Base-by-base conservation (phyloP, 352 stramenopile species). In the Phytophthora lateralis region DNA sequence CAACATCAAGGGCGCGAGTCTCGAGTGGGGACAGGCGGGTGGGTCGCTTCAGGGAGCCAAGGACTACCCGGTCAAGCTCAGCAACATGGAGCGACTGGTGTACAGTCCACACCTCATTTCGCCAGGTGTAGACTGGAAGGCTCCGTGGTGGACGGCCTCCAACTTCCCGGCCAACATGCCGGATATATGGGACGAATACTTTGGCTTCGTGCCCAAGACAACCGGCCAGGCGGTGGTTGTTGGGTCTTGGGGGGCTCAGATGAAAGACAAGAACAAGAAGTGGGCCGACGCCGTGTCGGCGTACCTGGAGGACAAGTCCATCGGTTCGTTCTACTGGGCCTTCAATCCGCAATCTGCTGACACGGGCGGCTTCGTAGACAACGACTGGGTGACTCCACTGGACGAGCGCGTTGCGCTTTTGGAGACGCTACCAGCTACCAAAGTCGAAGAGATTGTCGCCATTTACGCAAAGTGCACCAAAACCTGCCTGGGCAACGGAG, bases 261-360 rank as follows among this genome's bases (percentile, higher is more conserved):
- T 91, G 76, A 61, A 78, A 24, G 77, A 71, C 26, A 78, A 78
- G 18, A 75, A 91, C 69, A 74, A 80, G 38, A 52, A 82, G 39
- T 90, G 78, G 84, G 80, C 76, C 0, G 70, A 71, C 17, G 67
- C 71, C 0, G 71, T 89, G 24, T 75, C 73, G 10, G 35, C 71
- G 9, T 93, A 90, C 42, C 48, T 93, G 15, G 49, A 68, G 11
- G 45, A 79, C 26, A 88, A 83, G 17, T 71, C 44, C 9, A 83
- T 93, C 43, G 76, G 75, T 9, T 90, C 78, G 12, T 93, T 93
- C 55, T 88, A 90, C 56, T 93, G 84, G 82, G 78, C 78, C 0
- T 78, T 93, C 35, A 93, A 93, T 54, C 84, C 84, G 5, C 76
- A 93, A 62, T 89, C 79, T 10, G 80, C 77, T 14, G 80, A 91